phyloP scores from a whole-genome alignment of 1,284 basidiomycete species.

The Irpex sp. region DNA sequence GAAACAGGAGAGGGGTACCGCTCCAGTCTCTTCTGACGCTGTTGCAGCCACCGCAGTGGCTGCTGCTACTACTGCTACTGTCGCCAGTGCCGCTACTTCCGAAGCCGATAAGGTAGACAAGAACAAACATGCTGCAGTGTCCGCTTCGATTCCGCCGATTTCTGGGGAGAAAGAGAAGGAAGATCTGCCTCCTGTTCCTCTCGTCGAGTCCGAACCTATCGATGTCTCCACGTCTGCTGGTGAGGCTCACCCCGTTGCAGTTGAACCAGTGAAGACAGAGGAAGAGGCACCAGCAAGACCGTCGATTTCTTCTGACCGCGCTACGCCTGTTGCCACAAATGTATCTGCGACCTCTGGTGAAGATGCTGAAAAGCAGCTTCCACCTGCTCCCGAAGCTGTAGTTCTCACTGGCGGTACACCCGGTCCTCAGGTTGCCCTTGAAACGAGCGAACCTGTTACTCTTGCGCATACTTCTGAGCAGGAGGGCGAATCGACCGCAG shows the following conservation, averaged over 20 bases:
- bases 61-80: background rate
- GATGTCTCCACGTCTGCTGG: constrained; percentile 5
- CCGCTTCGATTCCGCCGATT: background rate
- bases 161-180: background rate
- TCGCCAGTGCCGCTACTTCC: background rate
- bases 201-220: constrained; percentile 17
- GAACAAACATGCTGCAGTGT: background rate
- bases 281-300: constrained; percentile 20
- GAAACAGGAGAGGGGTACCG: background rate
- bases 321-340: constrained; percentile 7
- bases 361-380: constrained; percentile 16
- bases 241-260: constrained; percentile 7
- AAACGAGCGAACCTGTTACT: constrained; percentile 25
- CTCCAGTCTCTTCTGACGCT: background rate
- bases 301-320: constrained; percentile 13
- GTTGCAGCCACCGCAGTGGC: background rate
- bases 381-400: constrained; percentile 31
- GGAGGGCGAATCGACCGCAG: background rate
- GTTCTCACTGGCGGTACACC: constrained; percentile 35
- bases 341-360: constrained; percentile 1
- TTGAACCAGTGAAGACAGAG: constrained; percentile 22
- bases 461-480: constrained; percentile 17
- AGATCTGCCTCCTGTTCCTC: constrained; percentile 25
- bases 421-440: constrained; percentile 32
- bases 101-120: background rate